phyloP scores from a whole-genome alignment of 1,284 basidiomycete genomes.

The Cystobasidium slooffiae region DNA sequence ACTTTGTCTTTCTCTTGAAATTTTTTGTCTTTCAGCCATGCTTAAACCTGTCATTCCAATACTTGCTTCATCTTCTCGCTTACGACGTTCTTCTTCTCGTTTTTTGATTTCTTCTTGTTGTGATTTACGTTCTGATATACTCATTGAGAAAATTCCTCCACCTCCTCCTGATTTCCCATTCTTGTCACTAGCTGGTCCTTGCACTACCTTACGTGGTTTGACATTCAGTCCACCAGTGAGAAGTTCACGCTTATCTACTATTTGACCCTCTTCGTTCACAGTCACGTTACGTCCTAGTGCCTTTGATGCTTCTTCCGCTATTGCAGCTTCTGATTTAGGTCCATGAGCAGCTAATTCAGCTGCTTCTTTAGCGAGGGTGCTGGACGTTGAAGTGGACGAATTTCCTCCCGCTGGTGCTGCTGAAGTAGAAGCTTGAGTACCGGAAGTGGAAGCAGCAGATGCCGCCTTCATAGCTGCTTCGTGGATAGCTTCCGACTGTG shows the following conservation, averaged over 20 bases:
- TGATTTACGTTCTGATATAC: constrained; percentile 58
- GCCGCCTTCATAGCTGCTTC: constrained; percentile 80
- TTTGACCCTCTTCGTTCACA: constrained; percentile 95
- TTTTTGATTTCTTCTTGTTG: constrained; percentile 24
- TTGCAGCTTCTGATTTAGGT: constrained; percentile 66
- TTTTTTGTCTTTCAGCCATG: constrained; percentile 45
- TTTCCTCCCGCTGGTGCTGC: not conserved
- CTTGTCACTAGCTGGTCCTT: constrained; percentile 29
- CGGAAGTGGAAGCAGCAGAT: constrained; percentile 48
- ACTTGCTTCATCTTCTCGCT: constrained; percentile 13
- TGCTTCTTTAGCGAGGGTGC: constrained; percentile 39
- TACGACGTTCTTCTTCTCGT: constrained; percentile 5
- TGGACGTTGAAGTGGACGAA: not conserved
- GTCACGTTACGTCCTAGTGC: constrained; percentile 85
- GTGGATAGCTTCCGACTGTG: constrained; percentile 78
- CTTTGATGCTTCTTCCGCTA: constrained; percentile 67
- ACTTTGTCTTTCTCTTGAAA: constrained; percentile 49
- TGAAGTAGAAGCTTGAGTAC: constrained; percentile 17
- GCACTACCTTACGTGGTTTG: constrained; percentile 50
- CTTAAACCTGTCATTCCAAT: constrained; percentile 45
- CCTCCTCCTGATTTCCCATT: constrained; percentile 58
- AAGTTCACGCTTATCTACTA: constrained; percentile 93
- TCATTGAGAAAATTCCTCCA: constrained; percentile 64
- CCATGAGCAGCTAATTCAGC: constrained; percentile 36
- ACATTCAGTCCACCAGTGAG: constrained; percentile 91